Conservation (phyloP, 2,329 filamentous ascomycete genomes). For the Parastagonospora avenae region DNA sequence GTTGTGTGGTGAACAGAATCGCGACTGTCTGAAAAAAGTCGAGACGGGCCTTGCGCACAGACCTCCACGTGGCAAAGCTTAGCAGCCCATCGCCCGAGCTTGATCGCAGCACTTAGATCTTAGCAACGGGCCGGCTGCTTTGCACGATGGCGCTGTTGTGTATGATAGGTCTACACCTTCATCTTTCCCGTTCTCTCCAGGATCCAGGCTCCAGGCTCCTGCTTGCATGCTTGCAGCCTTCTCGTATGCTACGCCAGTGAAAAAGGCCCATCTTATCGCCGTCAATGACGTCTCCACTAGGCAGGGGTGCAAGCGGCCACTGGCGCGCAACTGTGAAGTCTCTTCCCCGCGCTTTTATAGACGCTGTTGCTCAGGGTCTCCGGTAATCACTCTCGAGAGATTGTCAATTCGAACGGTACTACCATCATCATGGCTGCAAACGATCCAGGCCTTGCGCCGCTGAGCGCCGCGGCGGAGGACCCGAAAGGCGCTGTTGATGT, state of each 20-base stretch:
- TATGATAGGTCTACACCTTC: not conserved
- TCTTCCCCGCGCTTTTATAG: not conserved
- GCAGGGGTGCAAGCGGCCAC: conserved; percentile 10
- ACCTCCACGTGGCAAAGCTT: conserved; percentile 4
- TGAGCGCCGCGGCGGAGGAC: conserved; percentile 25
- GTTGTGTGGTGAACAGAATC: too few species aligned
- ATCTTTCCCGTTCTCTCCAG: not conserved
- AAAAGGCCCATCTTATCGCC: conserved; percentile 9
- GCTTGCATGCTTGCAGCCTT: conserved; percentile 1
- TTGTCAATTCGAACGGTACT: not conserved
- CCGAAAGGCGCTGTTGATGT: conserved; percentile 26
- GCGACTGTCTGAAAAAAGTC: not conserved
- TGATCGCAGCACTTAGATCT: not conserved
- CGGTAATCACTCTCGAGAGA: not conserved
- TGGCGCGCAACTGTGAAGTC: conserved; percentile 7
- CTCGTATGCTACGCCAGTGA: conserved; percentile 2
- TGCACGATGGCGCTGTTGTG: not conserved
- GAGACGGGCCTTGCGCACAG: not conserved
- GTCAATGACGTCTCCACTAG: conserved; percentile 10
- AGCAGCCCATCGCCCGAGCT: conserved; percentile 1
- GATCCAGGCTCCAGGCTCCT: conserved; percentile 4
- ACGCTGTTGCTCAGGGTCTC: not conserved
- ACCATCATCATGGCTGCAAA: conserved; percentile 22
- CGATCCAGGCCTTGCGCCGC: conserved; percentile 28
- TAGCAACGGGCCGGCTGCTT: not conserved